Evolutionary conservation across 2,329 filamentous ascomycete species (phyloP).

Genomic region (Botrytis elliptica): DNA sequence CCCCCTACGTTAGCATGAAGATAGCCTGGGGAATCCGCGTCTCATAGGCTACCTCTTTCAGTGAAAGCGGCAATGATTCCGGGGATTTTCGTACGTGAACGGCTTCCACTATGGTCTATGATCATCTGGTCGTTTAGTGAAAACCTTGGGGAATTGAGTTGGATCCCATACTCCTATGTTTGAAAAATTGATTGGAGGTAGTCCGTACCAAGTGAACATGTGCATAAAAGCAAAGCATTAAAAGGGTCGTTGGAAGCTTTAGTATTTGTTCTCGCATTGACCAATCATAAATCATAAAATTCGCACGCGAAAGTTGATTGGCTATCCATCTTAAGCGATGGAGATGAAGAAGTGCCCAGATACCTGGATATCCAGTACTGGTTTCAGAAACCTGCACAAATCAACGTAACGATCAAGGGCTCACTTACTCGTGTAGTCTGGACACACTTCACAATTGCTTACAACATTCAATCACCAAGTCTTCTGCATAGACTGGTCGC

Average conservation of each 20-base stretch:
- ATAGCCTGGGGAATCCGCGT: background rate
- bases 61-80: background rate
- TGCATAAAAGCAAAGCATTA: constrained; percentile 12
- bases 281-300: constrained; percentile 27
- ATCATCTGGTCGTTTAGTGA: background rate
- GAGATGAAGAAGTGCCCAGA: background rate
- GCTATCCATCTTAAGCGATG: constrained; percentile 10
- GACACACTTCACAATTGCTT: background rate
- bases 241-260: constrained; percentile 13
- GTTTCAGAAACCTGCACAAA: background rate
- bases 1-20: background rate
- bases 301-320: constrained; percentile 21
- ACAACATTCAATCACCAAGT: background rate
- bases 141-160: background rate
- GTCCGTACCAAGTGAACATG: background rate
- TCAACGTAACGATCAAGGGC: background rate
- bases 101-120: background rate
- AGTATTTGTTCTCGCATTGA: background rate
- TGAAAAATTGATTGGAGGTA: constrained; percentile 5
- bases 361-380: background rate
- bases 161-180: background rate
- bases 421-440: background rate
- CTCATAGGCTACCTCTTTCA: background rate
- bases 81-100: background rate
- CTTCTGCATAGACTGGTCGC: background rate